These are phyloP conservation scores for Fusarium sororula DNA, from an alignment of 2,329 filamentous ascomycete species.

Conservation along the genomic window DNA sequence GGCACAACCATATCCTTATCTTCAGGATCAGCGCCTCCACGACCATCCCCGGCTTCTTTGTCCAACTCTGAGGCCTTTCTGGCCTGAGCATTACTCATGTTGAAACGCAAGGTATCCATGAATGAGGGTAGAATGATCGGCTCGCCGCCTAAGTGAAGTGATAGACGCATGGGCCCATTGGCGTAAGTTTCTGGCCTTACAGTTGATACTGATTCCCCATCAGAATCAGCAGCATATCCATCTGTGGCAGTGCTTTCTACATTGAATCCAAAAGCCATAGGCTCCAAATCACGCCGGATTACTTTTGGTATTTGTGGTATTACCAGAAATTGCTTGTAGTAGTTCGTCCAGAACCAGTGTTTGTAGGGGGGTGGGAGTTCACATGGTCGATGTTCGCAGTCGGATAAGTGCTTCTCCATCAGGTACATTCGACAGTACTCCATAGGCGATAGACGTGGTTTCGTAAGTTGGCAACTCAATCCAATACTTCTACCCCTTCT, in stretches of 20 bases:
- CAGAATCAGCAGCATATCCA: slow-evolving; percentile 11
- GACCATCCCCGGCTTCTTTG: background rate
- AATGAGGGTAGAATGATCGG: slow-evolving; percentile 40
- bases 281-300: slow-evolving; percentile 34
- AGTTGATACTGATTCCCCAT: slow-evolving; percentile 35
- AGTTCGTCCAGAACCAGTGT: slow-evolving; percentile 48
- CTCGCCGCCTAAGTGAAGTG: slow-evolving; percentile 44
- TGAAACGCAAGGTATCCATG: slow-evolving; percentile 27
- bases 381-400: slow-evolving; percentile 40
- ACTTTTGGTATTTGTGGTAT: slow-evolving; percentile 45
- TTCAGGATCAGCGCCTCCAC: background rate
- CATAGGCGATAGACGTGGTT: slow-evolving; percentile 51
- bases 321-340: slow-evolving; percentile 50
- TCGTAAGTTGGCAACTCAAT: slow-evolving; percentile 21
- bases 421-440: slow-evolving; percentile 51
- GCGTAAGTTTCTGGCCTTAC: slow-evolving; percentile 7
- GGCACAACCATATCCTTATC: background rate
- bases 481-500: background rate
- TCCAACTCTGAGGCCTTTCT: background rate
- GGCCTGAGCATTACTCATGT: background rate
- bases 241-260: background rate
- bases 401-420: slow-evolving; percentile 45
- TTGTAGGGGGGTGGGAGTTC: slow-evolving; percentile 44
- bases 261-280: background rate
- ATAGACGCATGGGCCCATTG: slow-evolving; percentile 43